These are phyloP conservation scores for Neofusicoccum kwambonambiense DNA, from an alignment of 2,329 filamentous ascomycete genomes.

Conservation along the genomic window DNA sequence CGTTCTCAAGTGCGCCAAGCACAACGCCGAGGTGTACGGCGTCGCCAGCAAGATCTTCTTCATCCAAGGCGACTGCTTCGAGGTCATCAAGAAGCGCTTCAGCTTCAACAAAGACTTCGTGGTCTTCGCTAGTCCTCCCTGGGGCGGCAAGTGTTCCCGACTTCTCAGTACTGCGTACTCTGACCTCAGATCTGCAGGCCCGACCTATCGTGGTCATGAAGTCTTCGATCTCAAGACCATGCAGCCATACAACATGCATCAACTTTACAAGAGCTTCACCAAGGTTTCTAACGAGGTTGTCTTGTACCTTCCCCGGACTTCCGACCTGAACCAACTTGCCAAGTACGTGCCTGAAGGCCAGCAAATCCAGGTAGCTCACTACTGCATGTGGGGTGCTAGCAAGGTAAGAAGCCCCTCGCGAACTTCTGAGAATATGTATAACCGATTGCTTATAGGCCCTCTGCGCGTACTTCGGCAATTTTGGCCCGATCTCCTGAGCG, in stretches of 20 bases:
- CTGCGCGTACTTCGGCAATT: conserved; percentile 15
- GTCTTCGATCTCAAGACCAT: conserved; percentile 84
- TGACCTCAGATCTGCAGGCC: conserved; percentile 44
- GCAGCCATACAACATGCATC: conserved; percentile 73
- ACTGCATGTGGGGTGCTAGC: conserved; percentile 17
- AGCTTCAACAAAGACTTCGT: conserved; percentile 49
- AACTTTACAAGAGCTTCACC: conserved; percentile 41
- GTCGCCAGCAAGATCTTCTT: conserved; percentile 77
- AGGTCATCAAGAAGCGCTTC: conserved; percentile 59
- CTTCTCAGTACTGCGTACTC: too few relatives aligned
- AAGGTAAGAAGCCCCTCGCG: background rate
- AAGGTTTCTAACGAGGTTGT: conserved; percentile 55
- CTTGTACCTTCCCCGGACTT: conserved; percentile 73
- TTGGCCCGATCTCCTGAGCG: background rate
- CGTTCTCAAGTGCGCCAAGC: conserved; percentile 83
- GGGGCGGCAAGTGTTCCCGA: conserved; percentile 58
- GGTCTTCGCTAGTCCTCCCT: conserved; percentile 71
- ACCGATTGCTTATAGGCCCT: background rate
- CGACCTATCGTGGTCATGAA: conserved; percentile 61
- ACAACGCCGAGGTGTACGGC: conserved; percentile 85
- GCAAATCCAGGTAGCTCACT: conserved; percentile 35
- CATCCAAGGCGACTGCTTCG: conserved; percentile 84
- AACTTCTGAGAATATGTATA: background rate
- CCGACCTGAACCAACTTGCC: conserved; percentile 39
- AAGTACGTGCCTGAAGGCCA: conserved; percentile 32